A percentile compares a stretch with the other conserved stretches of the same genome.
These are phyloP conservation scores for Lathyrus sativus DNA, from an alignment of 306 rosid species.

Conservation along the genomic window DNA sequence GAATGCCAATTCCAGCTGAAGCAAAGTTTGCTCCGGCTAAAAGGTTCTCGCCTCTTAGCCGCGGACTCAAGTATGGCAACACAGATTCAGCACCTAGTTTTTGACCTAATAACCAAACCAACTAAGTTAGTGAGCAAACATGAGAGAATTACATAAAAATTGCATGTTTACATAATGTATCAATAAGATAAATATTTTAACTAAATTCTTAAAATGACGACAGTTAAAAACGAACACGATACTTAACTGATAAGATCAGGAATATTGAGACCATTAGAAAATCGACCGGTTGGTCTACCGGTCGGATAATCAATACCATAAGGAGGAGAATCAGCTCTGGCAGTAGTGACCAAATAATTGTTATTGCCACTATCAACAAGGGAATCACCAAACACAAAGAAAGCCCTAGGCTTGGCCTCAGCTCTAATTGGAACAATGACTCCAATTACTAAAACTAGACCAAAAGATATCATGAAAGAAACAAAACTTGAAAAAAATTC, in stretches of 20 bases:
- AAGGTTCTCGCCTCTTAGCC: conserved; percentile 57
- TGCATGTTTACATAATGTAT: background rate
- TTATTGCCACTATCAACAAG: conserved; percentile 73
- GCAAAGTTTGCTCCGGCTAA: conserved; percentile 80
- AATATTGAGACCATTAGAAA: conserved; percentile 72
- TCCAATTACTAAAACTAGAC: conserved; percentile 24
- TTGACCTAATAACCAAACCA: conserved; percentile 49
- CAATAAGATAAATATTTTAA: too few species aligned
- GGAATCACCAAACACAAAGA: conserved; percentile 73
- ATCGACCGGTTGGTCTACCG: conserved; percentile 60
- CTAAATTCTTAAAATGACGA: background rate
- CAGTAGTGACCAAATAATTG: conserved; percentile 60
- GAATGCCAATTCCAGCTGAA: conserved; percentile 79
- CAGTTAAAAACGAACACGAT: background rate
- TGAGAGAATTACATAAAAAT: background rate
- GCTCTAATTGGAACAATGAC: conserved; percentile 24
- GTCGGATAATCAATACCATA: conserved; percentile 68
- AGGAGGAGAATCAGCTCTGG: conserved; percentile 73
- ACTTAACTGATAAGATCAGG: conserved; percentile 63
- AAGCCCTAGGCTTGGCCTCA: conserved; percentile 46
- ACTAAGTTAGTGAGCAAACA: too few species aligned
- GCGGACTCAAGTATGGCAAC: conserved; percentile 75
- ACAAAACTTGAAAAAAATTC: conserved; percentile 16
- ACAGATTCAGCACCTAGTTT: conserved; percentile 51
- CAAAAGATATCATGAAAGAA: background rate